Conservation (phyloP, 257 asterid genomes). For the Rubia yunnanensis region DNA sequence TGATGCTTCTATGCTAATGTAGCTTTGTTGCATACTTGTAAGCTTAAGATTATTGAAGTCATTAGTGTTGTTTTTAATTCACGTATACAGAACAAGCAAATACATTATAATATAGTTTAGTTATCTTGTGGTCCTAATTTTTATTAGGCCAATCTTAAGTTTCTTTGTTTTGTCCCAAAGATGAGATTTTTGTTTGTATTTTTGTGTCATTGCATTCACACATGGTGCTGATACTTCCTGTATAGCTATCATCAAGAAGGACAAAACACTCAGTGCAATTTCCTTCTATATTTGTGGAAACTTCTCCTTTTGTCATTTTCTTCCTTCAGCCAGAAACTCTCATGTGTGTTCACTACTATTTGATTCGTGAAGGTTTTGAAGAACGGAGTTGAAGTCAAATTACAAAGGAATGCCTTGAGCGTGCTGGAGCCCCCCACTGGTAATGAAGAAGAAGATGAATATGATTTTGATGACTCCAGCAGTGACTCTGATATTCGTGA, state of each 20-base stretch:
- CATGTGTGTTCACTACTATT: neutral
- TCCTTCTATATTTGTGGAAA: neutral
- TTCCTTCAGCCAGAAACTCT: neutral
- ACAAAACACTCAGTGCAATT: neutral
- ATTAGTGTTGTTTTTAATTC: neutral
- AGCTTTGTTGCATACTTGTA: neutral
- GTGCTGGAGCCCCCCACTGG: conserved; percentile 92
- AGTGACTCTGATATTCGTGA: conserved; percentile 71
- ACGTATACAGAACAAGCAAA: neutral
- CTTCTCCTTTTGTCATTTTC: neutral
- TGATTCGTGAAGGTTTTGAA: conserved; percentile 55
- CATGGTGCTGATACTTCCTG: neutral
- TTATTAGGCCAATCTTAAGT: neutral
- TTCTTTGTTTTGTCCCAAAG: neutral
- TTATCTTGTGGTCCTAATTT: neutral
- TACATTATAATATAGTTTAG: neutral
- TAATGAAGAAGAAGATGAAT: conserved; percentile 64
- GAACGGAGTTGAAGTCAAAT: conserved; percentile 93
- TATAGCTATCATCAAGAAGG: neutral
- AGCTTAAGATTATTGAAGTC: neutral
- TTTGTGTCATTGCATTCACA: neutral
- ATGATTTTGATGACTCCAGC: conserved; percentile 66
- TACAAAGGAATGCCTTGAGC: conserved; percentile 90
- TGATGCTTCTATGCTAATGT: neutral
- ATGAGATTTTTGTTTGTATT: neutral